These are phyloP conservation scores for Helicocarpus griseus DNA, from an alignment of 2,329 filamentous ascomycete genomes.

Conservation along the genomic window DNA sequence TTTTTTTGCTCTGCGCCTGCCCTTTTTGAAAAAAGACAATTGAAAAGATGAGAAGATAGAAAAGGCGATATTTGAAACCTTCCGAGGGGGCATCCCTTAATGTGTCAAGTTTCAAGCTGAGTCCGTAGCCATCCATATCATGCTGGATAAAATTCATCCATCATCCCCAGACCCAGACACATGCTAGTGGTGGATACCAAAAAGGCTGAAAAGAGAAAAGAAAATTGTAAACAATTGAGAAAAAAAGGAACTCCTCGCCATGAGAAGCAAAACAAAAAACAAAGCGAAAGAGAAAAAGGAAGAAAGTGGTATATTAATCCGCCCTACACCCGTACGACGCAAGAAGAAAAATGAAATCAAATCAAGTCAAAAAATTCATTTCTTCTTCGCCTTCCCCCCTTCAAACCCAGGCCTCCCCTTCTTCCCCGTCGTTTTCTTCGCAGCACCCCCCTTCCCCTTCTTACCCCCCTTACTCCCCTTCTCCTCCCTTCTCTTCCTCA, in stretches of 20 bases:
- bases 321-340: not conserved
- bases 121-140: too few relatives aligned
- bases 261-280: not conserved
- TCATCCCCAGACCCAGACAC: too few relatives aligned
- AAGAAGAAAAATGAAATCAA: not conserved
- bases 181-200: not conserved
- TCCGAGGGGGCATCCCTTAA: too few relatives aligned
- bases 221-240: not conserved
- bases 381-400: constrained; percentile 50
- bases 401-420: constrained; percentile 60
- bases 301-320: not conserved
- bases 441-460: constrained; percentile 35
- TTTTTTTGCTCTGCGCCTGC: too few relatives aligned
- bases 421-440: constrained; percentile 35
- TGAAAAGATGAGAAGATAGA: too few relatives aligned
- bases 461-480: constrained; percentile 50
- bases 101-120: too few relatives aligned
- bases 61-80: too few relatives aligned
- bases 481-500: constrained; percentile 63
- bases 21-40: too few relatives aligned
- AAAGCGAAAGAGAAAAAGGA: not conserved
- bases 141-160: too few relatives aligned
- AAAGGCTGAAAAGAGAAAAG: not conserved
- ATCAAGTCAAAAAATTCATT: constrained; percentile 18
- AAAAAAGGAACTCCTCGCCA: constrained; percentile 1